Evolutionary conservation across 352 stramenopile genomes (phyloP), one percentile per base, ranked within the genome.

Genomic region (Poterioochromonas sp.): DNA sequence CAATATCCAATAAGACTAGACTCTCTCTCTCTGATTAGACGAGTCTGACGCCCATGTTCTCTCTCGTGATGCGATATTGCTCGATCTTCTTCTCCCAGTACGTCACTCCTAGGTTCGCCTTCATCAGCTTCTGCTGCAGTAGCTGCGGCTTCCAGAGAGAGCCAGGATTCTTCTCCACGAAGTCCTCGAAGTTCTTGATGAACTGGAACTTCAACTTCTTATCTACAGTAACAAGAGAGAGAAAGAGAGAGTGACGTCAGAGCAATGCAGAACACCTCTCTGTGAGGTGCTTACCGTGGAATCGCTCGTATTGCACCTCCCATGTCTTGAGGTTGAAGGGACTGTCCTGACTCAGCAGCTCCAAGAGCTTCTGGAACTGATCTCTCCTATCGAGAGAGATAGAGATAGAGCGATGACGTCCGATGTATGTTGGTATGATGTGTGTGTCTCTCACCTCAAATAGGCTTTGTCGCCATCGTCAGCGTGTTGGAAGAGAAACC

Each of bases 1-100:
- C n/a, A n/a, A n/a, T n/a, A n/a, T n/a, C n/a, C n/a, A n/a, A n/a
- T n/a, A n/a, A n/a, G n/a, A n/a, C n/a, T n/a, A n/a, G n/a, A n/a
- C n/a, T n/a, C n/a, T n/a, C n/a, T n/a, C 47, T 26, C 47, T 26
- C 47, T 58, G 26, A 68, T 68, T 68, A 68, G 5, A 43, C 18
- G 11, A 71, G 32, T 71, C 41, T 71, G 18, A 71, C 8, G 8
- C 62, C 62, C n/a, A 71, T 22, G 11, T 71, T 44, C 11, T 12
- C 32, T 26, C 62, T 12, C 20, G 39, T 71, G 11, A 71, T 8
- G 8, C 62, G 62, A 47, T 44, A 71, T n/a, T 44, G 15, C 32
- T 71, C 62, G 1, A 43, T 71, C 32, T 71, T 71, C 32, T 71
- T 71, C 8, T 3, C 34, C 62, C 62, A 71, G 32, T 71, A 71